Conservation (phyloP, 257 asterid species). For the Euphrasia confusa region DNA sequence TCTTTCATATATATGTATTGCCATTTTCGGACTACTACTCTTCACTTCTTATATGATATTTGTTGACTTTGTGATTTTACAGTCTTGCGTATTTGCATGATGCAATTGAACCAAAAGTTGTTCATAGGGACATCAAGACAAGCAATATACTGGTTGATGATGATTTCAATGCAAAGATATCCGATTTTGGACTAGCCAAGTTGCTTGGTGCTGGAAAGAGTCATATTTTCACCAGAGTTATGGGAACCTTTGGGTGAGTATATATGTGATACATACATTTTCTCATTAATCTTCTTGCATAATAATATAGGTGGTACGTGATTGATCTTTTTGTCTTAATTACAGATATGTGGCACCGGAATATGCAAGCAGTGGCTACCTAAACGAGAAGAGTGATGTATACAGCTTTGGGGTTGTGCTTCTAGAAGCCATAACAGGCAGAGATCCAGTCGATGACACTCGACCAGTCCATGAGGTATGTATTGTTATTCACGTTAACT, state of each 20-base stretch:
- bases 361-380: constrained; percentile 72
- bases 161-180: constrained; percentile 74
- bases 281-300: neutral
- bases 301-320: neutral
- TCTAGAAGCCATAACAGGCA: constrained; percentile 73
- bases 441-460: constrained; percentile 78
- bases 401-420: constrained; percentile 75
- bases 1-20: neutral
- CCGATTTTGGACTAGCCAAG: constrained; percentile 93
- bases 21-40: too few relatives aligned
- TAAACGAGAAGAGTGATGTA: constrained; percentile 80
- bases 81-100: constrained; percentile 84
- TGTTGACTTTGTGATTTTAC: constrained; percentile 18
- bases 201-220: constrained; percentile 74
- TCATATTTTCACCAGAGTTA: constrained; percentile 79
- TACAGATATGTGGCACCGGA: constrained; percentile 82
- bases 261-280: neutral
- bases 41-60: neutral
- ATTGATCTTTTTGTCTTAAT: neutral
- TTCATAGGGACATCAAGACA: constrained; percentile 77
- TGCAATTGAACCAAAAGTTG: constrained; percentile 84
- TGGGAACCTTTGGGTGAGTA: constrained; percentile 91
- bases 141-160: constrained; percentile 80
- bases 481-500: constrained; percentile 20
- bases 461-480: constrained; percentile 69